These are phyloP conservation scores for Chrysanthemum lavandulifolium DNA, from an alignment of 129 eudicot species.

Conservation along the genomic window DNA sequence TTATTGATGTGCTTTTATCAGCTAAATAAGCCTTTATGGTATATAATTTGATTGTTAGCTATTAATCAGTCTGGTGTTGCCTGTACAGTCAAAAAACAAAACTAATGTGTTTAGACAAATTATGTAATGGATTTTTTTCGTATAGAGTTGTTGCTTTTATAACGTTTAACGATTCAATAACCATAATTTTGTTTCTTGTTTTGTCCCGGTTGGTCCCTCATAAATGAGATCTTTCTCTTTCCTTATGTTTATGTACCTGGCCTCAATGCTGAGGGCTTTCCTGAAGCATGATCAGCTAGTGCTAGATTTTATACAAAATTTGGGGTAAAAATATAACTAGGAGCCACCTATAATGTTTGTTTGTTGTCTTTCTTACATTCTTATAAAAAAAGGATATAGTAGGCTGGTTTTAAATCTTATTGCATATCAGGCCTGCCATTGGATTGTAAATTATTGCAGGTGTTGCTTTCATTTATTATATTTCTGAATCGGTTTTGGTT, in stretches of 20 bases:
- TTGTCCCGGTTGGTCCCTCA: too few species aligned
- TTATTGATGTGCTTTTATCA: neutral
- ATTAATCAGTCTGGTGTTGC: neutral
- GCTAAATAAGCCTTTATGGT: slow-evolving; percentile 1
- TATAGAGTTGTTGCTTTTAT: neutral
- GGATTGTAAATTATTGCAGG: neutral
- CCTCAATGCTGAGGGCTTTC: neutral
- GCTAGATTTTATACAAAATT: neutral
- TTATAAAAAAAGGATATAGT: neutral
- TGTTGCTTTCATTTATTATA: slow-evolving; percentile 5
- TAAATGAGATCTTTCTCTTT: too few species aligned
- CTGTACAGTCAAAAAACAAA: neutral
- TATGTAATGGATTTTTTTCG: neutral
- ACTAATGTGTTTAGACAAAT: neutral
- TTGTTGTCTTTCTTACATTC: neutral
- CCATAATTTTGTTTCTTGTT: too few species aligned
- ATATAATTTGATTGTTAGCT: neutral
- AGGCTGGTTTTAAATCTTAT: neutral
- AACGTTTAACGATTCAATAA: neutral
- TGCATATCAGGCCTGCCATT: neutral
- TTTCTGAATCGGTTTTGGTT: slow-evolving; percentile 12
- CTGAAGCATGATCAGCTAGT: neutral
- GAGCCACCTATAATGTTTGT: neutral
- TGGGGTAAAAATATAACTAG: neutral
- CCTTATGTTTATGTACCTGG: too few species aligned